Evolutionary conservation across 306 rosid genomes (phyloP), one percentile per base, ranked within the genome.

Genomic region (Rubus parviflorus): DNA sequence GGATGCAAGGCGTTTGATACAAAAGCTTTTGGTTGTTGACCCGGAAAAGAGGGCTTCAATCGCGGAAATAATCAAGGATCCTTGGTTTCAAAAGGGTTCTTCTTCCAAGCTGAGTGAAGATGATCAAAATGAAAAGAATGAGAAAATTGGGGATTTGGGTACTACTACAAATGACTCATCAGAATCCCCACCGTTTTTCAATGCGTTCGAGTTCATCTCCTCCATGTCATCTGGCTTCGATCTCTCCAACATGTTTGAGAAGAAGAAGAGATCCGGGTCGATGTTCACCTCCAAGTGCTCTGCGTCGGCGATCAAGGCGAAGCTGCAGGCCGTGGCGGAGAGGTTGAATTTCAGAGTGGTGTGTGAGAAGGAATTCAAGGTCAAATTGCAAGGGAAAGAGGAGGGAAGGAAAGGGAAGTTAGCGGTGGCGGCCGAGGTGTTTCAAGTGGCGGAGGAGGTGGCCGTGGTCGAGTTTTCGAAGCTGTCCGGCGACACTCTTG

Each of bases 351-450:
- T 91, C 25, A 72, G 68, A 57, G 76, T 89, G 14, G 68, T 80
- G 1, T 83, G 78, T 48, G 84, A 80, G 77, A 89, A 85, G 78
- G 92, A 91, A 40, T 91, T 77, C 77, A 87, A 56, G 85, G 79
- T 88, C 81, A 91, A 79, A 56, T 78, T 93, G 85, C 84, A 83
- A 73, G 89, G 92, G 54, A 64, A 16, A 17, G 61, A n/a, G 10
- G 92, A 89, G 68, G 98, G 98, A 14, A 84, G 97, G 46, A 91
- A 89, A 65, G 98, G 98, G 83, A 93, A 80, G 82, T 15, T 93
- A 68, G 83, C 70, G 0, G 86, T 89, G 83, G 81, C 79, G 19
- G 86, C 75, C 8, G 95, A 93, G 83, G 90, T 91, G 15, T 91
- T 88, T 37, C 89, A 89, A 85, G 90, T 85, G 80, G 97, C 93